These are phyloP conservation scores for Termitomyces sp. DNA, from an alignment of 768 basidiomycete genomes.

Conservation along the genomic window DNA sequence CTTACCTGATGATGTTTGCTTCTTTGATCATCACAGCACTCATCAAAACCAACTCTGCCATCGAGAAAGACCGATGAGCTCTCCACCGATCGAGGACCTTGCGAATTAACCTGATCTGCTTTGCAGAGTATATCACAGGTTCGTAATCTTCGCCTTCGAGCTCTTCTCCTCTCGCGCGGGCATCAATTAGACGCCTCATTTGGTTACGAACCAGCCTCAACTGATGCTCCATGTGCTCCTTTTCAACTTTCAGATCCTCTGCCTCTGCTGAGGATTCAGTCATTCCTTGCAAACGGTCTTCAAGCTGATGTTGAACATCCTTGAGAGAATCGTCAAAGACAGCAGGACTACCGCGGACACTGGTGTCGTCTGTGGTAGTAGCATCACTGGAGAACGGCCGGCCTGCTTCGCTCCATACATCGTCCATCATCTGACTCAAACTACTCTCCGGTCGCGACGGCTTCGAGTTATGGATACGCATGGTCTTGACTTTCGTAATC, in stretches of 20 bases:
- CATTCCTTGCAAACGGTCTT: conserved; percentile 64
- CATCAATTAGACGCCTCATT: conserved; percentile 77
- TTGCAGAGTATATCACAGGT: conserved; percentile 77
- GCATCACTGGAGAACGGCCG: conserved; percentile 73
- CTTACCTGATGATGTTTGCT: conserved; percentile 86
- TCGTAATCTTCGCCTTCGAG: conserved; percentile 61
- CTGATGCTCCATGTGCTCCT: conserved; percentile 91
- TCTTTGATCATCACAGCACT: conserved; percentile 88
- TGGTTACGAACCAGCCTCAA: conserved; percentile 73
- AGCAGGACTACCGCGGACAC: conserved; percentile 64
- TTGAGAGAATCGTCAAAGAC: conserved; percentile 53
- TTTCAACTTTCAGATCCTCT: conserved; percentile 85
- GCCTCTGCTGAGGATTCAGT: conserved; percentile 52
- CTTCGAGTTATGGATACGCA: conserved; percentile 76
- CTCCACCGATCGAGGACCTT: conserved; percentile 86
- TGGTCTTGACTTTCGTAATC: conserved; percentile 86
- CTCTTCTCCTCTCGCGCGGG: conserved; percentile 76
- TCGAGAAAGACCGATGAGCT: conserved; percentile 77
- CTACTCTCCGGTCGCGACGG: conserved; percentile 83
- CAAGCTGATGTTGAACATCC: conserved; percentile 71
- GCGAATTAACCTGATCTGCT: conserved; percentile 75
- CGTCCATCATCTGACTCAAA: conserved; percentile 71
- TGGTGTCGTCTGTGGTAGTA: conserved; percentile 78
- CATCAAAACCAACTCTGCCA: conserved; percentile 86
- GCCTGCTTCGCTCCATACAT: conserved; percentile 87